These are phyloP conservation scores for Diaporthe velutina DNA, from an alignment of 2,329 filamentous ascomycete species.

Conservation along the genomic window DNA sequence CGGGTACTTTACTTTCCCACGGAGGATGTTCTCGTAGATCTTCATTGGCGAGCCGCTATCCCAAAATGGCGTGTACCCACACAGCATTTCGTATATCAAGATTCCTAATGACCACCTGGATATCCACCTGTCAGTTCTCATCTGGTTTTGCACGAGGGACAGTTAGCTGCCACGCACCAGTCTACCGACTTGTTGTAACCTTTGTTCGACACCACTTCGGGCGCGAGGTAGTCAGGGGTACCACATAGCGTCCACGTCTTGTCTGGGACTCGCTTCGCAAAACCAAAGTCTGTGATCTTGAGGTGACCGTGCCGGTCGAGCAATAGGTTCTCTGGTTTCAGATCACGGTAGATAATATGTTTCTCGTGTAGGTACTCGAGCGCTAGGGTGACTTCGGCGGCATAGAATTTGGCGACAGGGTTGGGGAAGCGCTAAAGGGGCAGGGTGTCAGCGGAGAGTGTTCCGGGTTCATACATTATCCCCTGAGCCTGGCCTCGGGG, in stretches of 20 bases:
- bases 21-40: slow-evolving; percentile 99
- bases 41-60: slow-evolving; percentile 98
- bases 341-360: slow-evolving; percentile 97
- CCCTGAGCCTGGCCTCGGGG: not conserved
- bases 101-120: slow-evolving; percentile 97
- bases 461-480: slow-evolving; percentile 11
- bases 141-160: not conserved
- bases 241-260: slow-evolving; percentile 99
- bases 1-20: slow-evolving; percentile 95
- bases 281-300: slow-evolving; percentile 98
- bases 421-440: slow-evolving; percentile 90
- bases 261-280: slow-evolving; percentile 97
- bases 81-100: slow-evolving; percentile 99
- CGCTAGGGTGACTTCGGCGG: slow-evolving; percentile 94
- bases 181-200: slow-evolving; percentile 99
- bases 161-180: slow-evolving; percentile 75
- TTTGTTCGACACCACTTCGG: slow-evolving; percentile 98
- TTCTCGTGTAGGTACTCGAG: slow-evolving; percentile 95
- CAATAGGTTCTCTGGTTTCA: slow-evolving; percentile 95
- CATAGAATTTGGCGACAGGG: slow-evolving; percentile 98
- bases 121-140: slow-evolving; percentile 36
- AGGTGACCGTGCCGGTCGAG: slow-evolving; percentile 93
- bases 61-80: slow-evolving; percentile 99
- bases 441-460: slow-evolving; percentile 41
- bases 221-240: slow-evolving; percentile 96